Evolutionary conservation across 1,284 basidiomycete genomes (phyloP), one percentile per base, ranked within the genome.

Genomic region (Cystobasidium pallidum): DNA sequence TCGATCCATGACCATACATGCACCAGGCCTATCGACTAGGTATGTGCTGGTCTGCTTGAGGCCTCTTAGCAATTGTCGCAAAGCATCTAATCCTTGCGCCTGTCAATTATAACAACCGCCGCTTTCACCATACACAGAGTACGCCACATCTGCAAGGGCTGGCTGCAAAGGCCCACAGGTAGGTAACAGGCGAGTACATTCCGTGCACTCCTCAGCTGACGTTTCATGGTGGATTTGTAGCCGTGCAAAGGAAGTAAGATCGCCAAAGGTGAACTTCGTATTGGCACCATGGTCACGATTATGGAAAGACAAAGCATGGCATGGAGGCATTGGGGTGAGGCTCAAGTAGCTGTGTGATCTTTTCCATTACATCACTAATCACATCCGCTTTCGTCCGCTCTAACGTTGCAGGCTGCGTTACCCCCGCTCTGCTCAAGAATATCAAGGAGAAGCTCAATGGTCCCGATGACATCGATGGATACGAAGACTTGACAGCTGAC

Each of bases 221-320:
- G 21, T n/a, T n/a, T n/a, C n/a, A n/a, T n/a, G n/a, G n/a, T n/a
- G n/a, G n/a, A n/a, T n/a, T n/a, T n/a, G n/a, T 39, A 76, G 66
- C 81, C 81, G 3, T 82, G 81, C 75, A 65, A 67, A 7, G 80
- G 78, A 1, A 78, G 77, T 28, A 78, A 78, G 52, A 80, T 81
- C 66, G 66, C 47, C 10, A 81, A 81, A 70, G 75, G 78, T 11
- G 71, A 73, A 41, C 70, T 81, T 19, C 76, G 80, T 32, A 73
- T 80, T n/a, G 79, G 79, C 0, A 76, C 73, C 13, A 72, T 81
- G 39, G 77, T 79, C 57, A 78, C 79, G 49, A 79, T 80, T 28
- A 74, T 77, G 67, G 30, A 63, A 58, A 51, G 45, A 21, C 39
- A 70, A 49, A 32, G 24, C 8, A 58, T 49, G 59, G 43, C 30